phyloP scores from a whole-genome alignment of 2,329 filamentous ascomycete species.

The Fusarium staphyleae region DNA sequence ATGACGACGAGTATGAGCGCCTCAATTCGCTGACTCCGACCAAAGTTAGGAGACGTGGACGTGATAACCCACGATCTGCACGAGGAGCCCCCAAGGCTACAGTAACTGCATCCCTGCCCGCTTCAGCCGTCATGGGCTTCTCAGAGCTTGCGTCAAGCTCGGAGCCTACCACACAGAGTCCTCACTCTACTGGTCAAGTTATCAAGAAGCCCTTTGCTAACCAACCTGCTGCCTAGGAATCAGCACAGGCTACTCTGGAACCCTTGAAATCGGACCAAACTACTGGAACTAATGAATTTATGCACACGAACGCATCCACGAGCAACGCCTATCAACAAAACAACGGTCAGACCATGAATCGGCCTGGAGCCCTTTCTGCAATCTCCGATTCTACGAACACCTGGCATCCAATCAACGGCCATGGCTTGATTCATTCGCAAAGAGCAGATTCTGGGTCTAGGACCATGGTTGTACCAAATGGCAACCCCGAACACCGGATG shows the following conservation, averaged over 20 bases:
- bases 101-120: constrained; percentile 35
- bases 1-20: constrained; percentile 11
- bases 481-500: constrained; percentile 1
- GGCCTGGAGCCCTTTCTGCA: background rate
- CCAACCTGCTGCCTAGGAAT: constrained; percentile 34
- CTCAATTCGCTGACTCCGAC: constrained; percentile 32
- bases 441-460: background rate
- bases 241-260: constrained; percentile 22
- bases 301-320: background rate
- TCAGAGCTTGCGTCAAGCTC: constrained; percentile 22
- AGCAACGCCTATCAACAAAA: constrained; percentile 4
- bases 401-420: background rate
- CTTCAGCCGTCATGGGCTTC: constrained; percentile 29
- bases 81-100: constrained; percentile 8
- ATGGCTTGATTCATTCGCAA: background rate
- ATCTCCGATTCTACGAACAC: constrained; percentile 1
- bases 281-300: background rate
- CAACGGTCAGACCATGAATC: constrained; percentile 7
- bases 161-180: background rate
- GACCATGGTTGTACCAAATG: background rate
- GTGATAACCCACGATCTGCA: constrained; percentile 21
- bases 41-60: constrained; percentile 17
- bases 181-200: background rate
- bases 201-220: constrained; percentile 11
- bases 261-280: constrained; percentile 5